Base-by-base conservation (phyloP, 2,329 filamentous ascomycete species). In the Fragosphaeria purpurea region DNA sequence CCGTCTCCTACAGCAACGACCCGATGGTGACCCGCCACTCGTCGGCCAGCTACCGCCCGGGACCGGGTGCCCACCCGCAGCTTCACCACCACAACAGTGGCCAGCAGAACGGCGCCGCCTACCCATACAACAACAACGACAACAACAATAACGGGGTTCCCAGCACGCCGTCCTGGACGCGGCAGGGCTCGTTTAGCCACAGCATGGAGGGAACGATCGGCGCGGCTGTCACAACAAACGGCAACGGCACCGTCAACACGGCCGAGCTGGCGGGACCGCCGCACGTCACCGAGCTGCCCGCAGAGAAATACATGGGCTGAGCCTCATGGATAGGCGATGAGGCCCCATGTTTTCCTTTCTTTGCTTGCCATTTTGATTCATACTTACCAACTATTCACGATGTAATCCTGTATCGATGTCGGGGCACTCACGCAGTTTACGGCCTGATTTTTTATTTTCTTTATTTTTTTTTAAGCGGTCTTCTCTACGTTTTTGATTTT, bases 301-400 rank as follows among this genome's bases (percentile, higher is more conserved):
- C 51, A 2, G 51, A 50, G 22, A 53, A 47, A 41, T 47, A 47
- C 47, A 42, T 13, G 11, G 22, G 30, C 35, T 50, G 34, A 48
- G 48, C 41, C 35, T 11, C 7, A 37, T 37, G 35, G 35, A 37
- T 37, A 7, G 7, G 35, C 8, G 8, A 7, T 41, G 7, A 7
- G 40, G 12, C 40, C 40, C 7, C 7, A 7, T 13, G 38, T 31
- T 33, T 42, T 46, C 6, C n/a, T 44, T 22, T 40, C 41, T 49
- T 5, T 30, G 4, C 40, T 33, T 41, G 22, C 22, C 22, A 3
- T 22, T 22, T 22, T 22, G 22, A 22, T 22, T 22, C 22, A 22
- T 22, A 22, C 2, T 22, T 22, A 22, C 22, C 22, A 3, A 22
- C 22, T 22, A 22, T 22, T 22, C 22, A 22, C 22, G 22, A 22